A percentile compares a stretch with the other conserved stretches of the same genome.
These are phyloP conservation scores for Boechera stricta DNA, from an alignment of 345 rosid genomes.

Conservation along the genomic window DNA sequence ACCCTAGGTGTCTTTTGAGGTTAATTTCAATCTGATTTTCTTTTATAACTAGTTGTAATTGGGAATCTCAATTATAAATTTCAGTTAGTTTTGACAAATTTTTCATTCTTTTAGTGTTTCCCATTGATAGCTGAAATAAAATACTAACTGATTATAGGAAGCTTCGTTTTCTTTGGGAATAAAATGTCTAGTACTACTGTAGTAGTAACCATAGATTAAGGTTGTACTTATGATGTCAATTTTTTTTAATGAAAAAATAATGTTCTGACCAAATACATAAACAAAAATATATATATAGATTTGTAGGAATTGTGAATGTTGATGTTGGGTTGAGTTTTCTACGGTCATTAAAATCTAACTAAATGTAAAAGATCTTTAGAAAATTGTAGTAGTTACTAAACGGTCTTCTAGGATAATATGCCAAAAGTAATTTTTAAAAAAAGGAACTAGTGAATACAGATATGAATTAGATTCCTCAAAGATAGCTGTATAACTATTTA, in stretches of 20 bases:
- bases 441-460: not conserved
- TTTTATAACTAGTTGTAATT: not conserved
- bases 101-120: not conserved
- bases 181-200: not conserved
- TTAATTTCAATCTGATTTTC: constrained; percentile 7
- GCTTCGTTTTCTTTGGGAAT: not conserved
- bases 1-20: constrained; percentile 30
- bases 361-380: too few relatives aligned
- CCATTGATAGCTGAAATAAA: not conserved
- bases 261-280: too few relatives aligned
- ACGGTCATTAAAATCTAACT: too few relatives aligned
- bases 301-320: too few relatives aligned
- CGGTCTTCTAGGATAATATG: not conserved
- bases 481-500: not conserved
- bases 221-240: too few relatives aligned
- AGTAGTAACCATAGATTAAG: not conserved
- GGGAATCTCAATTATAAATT: constrained; percentile 8
- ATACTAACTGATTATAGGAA: not conserved
- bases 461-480: not conserved
- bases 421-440: not conserved
- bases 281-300: too few relatives aligned
- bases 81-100: not conserved
- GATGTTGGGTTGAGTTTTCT: too few relatives aligned
- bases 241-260: too few relatives aligned
- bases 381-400: too few relatives aligned